Evolutionary conservation across 2,329 filamentous ascomycete species (phyloP).

Genomic region (Sporothrix curviconia): DNA sequence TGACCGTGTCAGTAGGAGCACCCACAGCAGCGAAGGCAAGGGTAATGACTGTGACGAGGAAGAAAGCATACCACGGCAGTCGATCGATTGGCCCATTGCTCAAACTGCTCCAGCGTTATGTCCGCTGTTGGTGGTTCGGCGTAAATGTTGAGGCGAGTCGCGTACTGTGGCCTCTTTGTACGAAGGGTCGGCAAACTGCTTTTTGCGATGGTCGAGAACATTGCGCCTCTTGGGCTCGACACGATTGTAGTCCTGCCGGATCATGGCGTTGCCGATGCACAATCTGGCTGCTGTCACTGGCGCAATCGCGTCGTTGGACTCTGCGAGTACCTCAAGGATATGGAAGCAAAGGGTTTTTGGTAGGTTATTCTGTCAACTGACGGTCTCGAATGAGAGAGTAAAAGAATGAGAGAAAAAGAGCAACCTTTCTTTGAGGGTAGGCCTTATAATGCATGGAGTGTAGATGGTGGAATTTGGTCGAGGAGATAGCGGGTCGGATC

Average conservation of each 20-base stretch:
- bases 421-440: too few relatives aligned
- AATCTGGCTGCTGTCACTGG: too few relatives aligned
- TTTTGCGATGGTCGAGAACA: constrained; percentile 71
- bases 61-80: constrained; percentile 60
- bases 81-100: constrained; percentile 97
- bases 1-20: background rate
- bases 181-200: constrained; percentile 71
- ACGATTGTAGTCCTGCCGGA: constrained; percentile 46
- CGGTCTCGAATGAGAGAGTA: too few relatives aligned
- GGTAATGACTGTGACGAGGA: too few relatives aligned
- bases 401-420: too few relatives aligned
- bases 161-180: constrained; percentile 76
- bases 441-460: too few relatives aligned
- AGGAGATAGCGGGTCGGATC: too few relatives aligned
- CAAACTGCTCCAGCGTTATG: constrained; percentile 93
- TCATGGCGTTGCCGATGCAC: constrained; percentile 29
- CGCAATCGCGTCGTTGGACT: too few relatives aligned
- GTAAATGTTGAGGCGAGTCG: constrained; percentile 89
- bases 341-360: too few relatives aligned
- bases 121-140: constrained; percentile 80
- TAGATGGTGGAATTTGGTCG: too few relatives aligned
- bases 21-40: background rate
- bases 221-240: constrained; percentile 67
- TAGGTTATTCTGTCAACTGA: too few relatives aligned
- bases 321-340: too few relatives aligned